Conservation (phyloP, 352 stramenopile species). For the Elongisporangium prolatum region DNA sequence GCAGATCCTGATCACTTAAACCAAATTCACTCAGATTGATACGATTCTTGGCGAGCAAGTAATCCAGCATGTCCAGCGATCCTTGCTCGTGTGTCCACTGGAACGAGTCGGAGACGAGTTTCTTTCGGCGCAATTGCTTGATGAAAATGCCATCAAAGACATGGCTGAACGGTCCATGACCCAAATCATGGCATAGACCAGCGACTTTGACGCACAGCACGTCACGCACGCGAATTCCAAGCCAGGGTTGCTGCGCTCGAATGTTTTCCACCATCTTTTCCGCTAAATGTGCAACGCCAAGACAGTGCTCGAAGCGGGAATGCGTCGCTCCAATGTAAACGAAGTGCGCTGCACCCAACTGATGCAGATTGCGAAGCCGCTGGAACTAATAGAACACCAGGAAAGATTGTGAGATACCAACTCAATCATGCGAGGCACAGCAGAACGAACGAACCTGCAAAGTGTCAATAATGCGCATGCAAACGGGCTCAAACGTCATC, state of each 20-base stretch:
- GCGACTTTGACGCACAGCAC: conserved; percentile 78
- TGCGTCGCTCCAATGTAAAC: conserved; percentile 88
- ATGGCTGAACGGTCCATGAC: conserved; percentile 79
- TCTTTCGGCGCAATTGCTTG: conserved; percentile 37
- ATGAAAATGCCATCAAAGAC: conserved; percentile 79
- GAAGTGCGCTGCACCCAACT: conserved; percentile 88
- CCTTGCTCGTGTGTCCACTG: conserved; percentile 74
- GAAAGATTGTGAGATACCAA: neutral
- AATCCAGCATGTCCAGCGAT: conserved; percentile 72
- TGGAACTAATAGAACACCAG: conserved; percentile 72
- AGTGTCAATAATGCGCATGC: conserved; percentile 81
- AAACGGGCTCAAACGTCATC: conserved; percentile 75
- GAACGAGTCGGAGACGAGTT: conserved; percentile 24
- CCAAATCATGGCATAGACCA: conserved; percentile 74
- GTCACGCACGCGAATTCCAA: conserved; percentile 78
- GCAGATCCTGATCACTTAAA: conserved; percentile 39
- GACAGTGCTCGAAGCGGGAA: conserved; percentile 78
- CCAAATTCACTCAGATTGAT: conserved; percentile 56
- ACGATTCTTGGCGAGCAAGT: conserved; percentile 44
- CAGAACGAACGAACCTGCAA: conserved; percentile 32
- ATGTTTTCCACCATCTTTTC: conserved; percentile 85
- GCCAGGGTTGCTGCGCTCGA: conserved; percentile 73
- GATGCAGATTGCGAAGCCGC: conserved; percentile 91
- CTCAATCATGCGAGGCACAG: neutral
- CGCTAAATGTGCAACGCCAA: conserved; percentile 94